Evolutionary conservation across 2,329 filamentous ascomycete genomes (phyloP), one percentile per base, ranked within the genome.

Genomic region (Talaromyces sp.): DNA sequence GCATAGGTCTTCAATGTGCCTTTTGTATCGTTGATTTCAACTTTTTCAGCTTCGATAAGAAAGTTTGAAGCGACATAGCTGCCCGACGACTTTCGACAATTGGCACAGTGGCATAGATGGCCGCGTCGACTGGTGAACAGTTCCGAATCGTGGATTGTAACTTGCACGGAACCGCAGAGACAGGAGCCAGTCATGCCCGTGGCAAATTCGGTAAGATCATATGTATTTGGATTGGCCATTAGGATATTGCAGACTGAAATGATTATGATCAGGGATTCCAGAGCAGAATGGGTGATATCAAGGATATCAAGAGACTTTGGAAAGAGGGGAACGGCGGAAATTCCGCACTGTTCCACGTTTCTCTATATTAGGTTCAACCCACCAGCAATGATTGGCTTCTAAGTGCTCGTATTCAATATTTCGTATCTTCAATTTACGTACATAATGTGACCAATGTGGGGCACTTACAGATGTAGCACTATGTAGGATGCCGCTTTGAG

Each of bases 71-170:
- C 67, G 54, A 66, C 64, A 53, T 63, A 59, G 62, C 75, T 77
- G 54, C 81, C 80, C 1, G 80, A 73, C 0, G 78, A 74, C 67
- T 82, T 83, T 49, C 80, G 77, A 69, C 81, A 83, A 63, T 83
- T 84, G 36, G 72, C 69, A 69, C 82, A 83, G 64, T 83, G 79
- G 68, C 81, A 83, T 8, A 82, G 68, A 64, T 81, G 78, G 1
- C 81, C 80, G 32, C 78, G 70, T 7, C 73, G 73, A 36, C 72
- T 71, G 11, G 72, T 73, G 67, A 82, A 83, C 25, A 82, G 76
- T 19, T 81, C 78, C 13, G 66, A 64, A 63, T 82, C 81, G 62
- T 73, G 73, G 66, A 83, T 79, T 9, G 75, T 81, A 2, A 83
- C 79, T n/a, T 69, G 76, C 25, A 83, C 78, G 61, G 75, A 72